These are phyloP conservation scores for Cordyceps cicadae DNA, from an alignment of 2,329 filamentous ascomycete species.

Conservation along the genomic window DNA sequence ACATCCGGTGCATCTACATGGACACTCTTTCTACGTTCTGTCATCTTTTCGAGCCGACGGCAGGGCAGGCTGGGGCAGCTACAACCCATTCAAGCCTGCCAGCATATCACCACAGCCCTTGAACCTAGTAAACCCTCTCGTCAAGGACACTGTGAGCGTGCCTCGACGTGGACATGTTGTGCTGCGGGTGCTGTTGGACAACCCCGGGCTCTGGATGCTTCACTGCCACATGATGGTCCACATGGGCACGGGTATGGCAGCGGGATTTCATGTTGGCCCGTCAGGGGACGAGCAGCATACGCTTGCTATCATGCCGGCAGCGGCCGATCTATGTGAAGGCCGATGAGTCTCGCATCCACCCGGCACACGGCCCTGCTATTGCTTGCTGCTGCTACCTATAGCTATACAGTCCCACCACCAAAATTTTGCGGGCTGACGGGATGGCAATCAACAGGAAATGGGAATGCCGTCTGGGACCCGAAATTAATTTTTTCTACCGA, in stretches of 20 bases:
- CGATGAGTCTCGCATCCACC: neutral
- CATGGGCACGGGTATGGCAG: constrained; percentile 20
- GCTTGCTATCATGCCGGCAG: constrained; percentile 12
- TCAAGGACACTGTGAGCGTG: constrained; percentile 33
- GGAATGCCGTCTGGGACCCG: too few species aligned
- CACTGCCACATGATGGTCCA: constrained; percentile 24
- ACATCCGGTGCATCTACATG: constrained; percentile 44
- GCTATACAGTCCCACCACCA: neutral
- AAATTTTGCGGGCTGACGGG: too few species aligned
- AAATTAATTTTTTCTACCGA: neutral
- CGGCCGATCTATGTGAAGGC: constrained; percentile 13
- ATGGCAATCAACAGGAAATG: neutral
- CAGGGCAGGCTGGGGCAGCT: constrained; percentile 19
- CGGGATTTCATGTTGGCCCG: constrained; percentile 19
- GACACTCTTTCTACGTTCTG: constrained; percentile 42
- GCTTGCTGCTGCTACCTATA: neutral
- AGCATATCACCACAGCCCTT: neutral
- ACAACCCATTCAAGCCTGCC: constrained; percentile 18
- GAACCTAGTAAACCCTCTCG: constrained; percentile 16
- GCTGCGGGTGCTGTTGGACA: constrained; percentile 18
- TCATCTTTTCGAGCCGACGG: constrained; percentile 16
- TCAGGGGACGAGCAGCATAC: constrained; percentile 15
- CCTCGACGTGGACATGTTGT: constrained; percentile 22
- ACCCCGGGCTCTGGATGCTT: constrained; percentile 22
- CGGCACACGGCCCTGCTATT: neutral